Evolutionary conservation across 2,329 filamentous ascomycete species (phyloP).

Genomic region (Fusarium circinatum): DNA sequence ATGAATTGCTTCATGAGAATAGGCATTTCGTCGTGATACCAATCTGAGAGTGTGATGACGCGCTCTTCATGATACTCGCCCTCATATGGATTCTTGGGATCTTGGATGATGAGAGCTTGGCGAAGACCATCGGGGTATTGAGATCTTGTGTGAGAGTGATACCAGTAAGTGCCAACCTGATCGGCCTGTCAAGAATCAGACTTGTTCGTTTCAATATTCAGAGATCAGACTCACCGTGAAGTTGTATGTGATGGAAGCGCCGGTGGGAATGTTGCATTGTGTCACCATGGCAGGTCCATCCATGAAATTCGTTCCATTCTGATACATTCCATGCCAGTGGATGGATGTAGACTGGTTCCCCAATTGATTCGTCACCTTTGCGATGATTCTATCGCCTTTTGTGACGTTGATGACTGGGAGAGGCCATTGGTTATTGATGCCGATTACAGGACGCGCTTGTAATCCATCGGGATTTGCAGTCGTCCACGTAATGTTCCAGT

Average conservation of each 20-base stretch:
- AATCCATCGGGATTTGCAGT: background rate
- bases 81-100: background rate
- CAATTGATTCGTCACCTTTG: background rate
- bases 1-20: background rate
- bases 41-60: background rate
- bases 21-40: background rate
- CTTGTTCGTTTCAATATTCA: accelerated
- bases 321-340: background rate
- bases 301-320: background rate
- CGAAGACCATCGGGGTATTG: background rate
- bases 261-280: background rate
- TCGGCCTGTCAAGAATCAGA: background rate
- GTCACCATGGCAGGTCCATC: background rate
- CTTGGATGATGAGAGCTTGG: background rate
- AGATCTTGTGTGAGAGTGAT: background rate
- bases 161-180: background rate
- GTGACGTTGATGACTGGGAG: background rate
- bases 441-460: background rate
- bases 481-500: background rate
- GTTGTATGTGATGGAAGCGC: background rate
- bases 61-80: background rate
- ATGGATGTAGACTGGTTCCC: background rate
- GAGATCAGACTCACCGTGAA: background rate
- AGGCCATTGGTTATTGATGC: constrained; percentile 1
- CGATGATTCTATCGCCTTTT: background rate